Evolutionary conservation across 1,284 basidiomycete genomes (phyloP).

Genomic region (Cutaneotrichosporon cutaneum): DNA sequence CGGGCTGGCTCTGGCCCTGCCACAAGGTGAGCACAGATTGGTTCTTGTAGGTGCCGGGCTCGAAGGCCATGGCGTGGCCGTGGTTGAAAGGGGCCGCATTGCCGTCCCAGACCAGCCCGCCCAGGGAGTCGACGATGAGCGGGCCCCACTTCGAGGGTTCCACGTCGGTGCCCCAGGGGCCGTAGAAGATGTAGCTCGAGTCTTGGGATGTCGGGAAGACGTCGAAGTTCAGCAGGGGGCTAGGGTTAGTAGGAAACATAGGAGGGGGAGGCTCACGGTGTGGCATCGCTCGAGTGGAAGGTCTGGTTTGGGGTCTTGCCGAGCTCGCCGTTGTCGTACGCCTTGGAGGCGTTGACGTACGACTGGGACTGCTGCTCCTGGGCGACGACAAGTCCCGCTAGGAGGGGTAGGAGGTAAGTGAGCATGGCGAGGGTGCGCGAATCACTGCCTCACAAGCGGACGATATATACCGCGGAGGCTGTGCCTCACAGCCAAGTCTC

Average conservation of each 20-base stretch:
- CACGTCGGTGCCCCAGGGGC: constrained; percentile 32
- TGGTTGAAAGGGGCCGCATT: constrained; percentile 21
- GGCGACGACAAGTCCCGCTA: too few species aligned
- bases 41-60: constrained; percentile 27
- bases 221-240: constrained; percentile 28
- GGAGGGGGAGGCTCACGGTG: constrained; percentile 20
- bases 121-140: constrained; percentile 32
- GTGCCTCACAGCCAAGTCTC: too few species aligned
- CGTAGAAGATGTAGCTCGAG: constrained; percentile 30
- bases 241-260: constrained; percentile 8
- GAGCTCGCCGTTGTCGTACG: constrained; percentile 24
- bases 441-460: too few species aligned
- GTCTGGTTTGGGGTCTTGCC: constrained; percentile 26
- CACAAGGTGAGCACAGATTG: constrained; percentile 35
- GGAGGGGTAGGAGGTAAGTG: too few species aligned
- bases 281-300: constrained; percentile 23
- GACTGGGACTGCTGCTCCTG: not conserved
- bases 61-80: constrained; percentile 35
- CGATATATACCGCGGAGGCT: too few species aligned
- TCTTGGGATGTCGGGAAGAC: constrained; percentile 16
- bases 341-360: constrained; percentile 1
- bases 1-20: constrained; percentile 30
- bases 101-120: constrained; percentile 39
- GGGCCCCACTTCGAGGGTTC: constrained; percentile 20
- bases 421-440: too few species aligned